Evolutionary conservation across 2,329 filamentous ascomycete genomes (phyloP), one percentile per base, ranked within the genome.

Genomic region (Alternaria brassicicola): DNA sequence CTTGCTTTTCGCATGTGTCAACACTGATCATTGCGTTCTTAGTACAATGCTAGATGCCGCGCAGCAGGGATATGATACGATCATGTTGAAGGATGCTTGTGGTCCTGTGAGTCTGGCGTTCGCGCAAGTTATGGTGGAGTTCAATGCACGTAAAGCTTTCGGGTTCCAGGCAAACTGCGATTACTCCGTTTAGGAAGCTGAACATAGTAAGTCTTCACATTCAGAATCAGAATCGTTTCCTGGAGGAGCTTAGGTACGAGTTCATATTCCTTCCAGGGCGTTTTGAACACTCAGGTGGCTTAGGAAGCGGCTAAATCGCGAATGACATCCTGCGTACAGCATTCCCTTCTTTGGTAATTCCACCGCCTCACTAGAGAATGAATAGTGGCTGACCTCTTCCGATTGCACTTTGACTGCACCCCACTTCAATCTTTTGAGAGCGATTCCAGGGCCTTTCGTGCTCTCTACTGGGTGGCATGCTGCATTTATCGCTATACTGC

Each of bases 61-160:
- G 57, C 62, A 59, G 46, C 68, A 65, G 63, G 71, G 71, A 23
- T 75, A 65, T 63, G 73, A 76, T 53, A 72, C 69, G 55, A 67
- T 76, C 28, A 58, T 76, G 9, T 52, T 75, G 39, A 62, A 62
- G 45, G 73, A 75, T 59, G 74, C 70, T 45, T 70, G 70, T 8
- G 72, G 61, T 15, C 75, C 73, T 9, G 23, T 25, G 13, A 59
- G 55, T 23, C 55, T 50, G 2, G 6, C 84, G 78, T 10, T 87
- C 84, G 8, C 50, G 8, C 33, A 48, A 30, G 3, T 35, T 26
- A 33, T 9, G 9, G 45, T 31, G 15, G 50, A 55, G 39, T 59
- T 41, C 35, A 59, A 59, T 8, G 28, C 6, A 9, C 28, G 10
- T 10, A 8, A 30, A 9, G 28, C 28, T 10, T 30, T 30, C 10